Evolutionary conservation across 2,329 filamentous ascomycete species (phyloP).

Genomic region (Colletotrichum sp.): DNA sequence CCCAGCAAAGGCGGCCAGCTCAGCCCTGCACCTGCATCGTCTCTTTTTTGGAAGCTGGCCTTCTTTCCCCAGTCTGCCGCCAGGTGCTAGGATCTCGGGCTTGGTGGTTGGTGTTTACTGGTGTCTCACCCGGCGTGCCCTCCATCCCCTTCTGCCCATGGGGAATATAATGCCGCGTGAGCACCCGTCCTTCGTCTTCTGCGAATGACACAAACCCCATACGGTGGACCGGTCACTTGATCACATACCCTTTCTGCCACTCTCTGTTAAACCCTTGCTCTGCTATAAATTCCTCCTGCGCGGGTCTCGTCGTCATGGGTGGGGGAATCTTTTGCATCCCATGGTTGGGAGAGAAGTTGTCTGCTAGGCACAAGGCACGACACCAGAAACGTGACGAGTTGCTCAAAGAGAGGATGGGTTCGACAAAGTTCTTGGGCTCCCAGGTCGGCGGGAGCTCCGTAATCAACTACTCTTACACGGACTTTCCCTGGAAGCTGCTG

Average conservation of each 20-base stretch:
- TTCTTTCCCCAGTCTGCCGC: background rate
- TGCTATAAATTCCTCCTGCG: background rate
- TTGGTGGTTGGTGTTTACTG: background rate
- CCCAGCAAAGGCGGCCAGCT: conserved; percentile 1
- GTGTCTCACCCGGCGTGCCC: conserved; percentile 6
- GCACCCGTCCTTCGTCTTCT: background rate
- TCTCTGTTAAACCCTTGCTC: background rate
- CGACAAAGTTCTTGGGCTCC: conserved; percentile 61
- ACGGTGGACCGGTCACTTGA: conserved; percentile 12
- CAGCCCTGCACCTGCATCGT: conserved; percentile 14
- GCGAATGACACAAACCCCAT: background rate
- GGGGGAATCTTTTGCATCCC: conserved; percentile 5
- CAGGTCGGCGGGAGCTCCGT: conserved; percentile 62
- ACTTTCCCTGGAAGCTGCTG: conserved; percentile 56
- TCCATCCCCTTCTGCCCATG: background rate
- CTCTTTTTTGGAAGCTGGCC: background rate
- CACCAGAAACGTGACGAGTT: conserved; percentile 8
- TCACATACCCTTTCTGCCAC: conserved; percentile 7
- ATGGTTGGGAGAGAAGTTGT: background rate
- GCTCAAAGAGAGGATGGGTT: conserved; percentile 19
- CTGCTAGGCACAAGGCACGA: background rate
- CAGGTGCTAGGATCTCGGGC: background rate
- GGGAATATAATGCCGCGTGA: conserved; percentile 21
- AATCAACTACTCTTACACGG: conserved; percentile 67
- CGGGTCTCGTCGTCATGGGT: background rate